phyloP scores from a whole-genome alignment of 73 alveolate genomes.

The Paramecium pentaurelia region DNA sequence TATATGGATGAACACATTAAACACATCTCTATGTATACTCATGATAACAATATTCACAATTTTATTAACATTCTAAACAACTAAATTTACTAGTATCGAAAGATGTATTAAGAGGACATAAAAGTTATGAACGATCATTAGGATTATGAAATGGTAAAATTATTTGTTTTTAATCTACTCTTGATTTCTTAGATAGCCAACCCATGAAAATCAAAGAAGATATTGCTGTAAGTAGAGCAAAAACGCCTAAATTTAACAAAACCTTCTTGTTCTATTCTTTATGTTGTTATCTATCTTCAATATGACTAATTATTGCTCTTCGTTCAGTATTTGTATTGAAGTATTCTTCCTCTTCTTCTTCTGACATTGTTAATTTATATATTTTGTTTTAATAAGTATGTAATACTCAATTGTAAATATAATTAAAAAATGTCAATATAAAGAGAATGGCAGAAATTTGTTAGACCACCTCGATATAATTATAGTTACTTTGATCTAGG shows the following conservation, averaged over 20 bases:
- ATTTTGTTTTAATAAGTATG: background rate
- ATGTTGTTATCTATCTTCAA: background rate
- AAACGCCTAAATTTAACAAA: background rate
- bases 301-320: background rate
- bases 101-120: background rate
- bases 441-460: conserved; percentile 14
- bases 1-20: background rate
- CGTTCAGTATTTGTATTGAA: background rate
- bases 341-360: background rate
- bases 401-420: background rate
- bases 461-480: conserved; percentile 12
- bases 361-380: background rate
- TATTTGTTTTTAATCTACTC: background rate
- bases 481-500: conserved; percentile 21
- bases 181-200: background rate
- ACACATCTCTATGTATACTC: background rate
- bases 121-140: background rate
- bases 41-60: conserved; percentile 11
- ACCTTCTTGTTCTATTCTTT: background rate
- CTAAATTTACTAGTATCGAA: background rate
- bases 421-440: conserved; percentile 2
- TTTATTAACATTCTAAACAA: background rate
- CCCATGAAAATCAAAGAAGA: background rate
- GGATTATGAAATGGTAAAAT: conserved; percentile 12
- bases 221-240: background rate